Conservation (phyloP, 1,139 yeast genomes). For the Geotrichum fermentans region DNA sequence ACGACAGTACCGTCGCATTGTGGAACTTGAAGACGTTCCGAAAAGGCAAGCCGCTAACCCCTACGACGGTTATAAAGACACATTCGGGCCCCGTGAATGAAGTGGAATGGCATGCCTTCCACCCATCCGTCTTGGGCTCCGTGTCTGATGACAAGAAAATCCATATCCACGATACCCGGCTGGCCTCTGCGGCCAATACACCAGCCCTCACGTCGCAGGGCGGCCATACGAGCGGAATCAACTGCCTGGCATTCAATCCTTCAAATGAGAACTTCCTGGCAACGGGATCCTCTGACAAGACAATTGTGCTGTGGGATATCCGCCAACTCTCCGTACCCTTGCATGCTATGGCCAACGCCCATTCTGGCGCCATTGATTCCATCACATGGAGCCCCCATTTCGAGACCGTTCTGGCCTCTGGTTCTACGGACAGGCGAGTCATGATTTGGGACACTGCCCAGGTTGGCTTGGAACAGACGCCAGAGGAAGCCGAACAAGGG, state of each 20-base stretch:
- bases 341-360: constrained; percentile 41
- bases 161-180: constrained; percentile 65
- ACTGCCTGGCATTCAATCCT: constrained; percentile 61
- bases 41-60: constrained; percentile 18
- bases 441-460: constrained; percentile 60
- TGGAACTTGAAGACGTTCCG: constrained; percentile 49
- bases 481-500: constrained; percentile 33
- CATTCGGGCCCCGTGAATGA: constrained; percentile 39
- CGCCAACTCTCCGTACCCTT: constrained; percentile 40
- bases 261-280: constrained; percentile 54
- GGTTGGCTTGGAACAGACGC: constrained; percentile 35
- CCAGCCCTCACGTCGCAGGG: constrained; percentile 31
- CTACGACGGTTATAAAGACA: constrained; percentile 28
- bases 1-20: constrained; percentile 61
- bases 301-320: constrained; percentile 63
- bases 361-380: constrained; percentile 58
- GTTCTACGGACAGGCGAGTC: constrained; percentile 69
- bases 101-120: constrained; percentile 44
- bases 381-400: constrained; percentile 71
- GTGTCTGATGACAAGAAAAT: constrained; percentile 69
- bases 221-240: constrained; percentile 47
- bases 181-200: constrained; percentile 12
- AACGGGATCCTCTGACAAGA: constrained; percentile 65
- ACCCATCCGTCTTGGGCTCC: constrained; percentile 58
- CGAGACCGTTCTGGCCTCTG: constrained; percentile 60